Evolutionary conservation across 768 basidiomycete species (phyloP).

Genomic region (Scleroderma bovista): DNA sequence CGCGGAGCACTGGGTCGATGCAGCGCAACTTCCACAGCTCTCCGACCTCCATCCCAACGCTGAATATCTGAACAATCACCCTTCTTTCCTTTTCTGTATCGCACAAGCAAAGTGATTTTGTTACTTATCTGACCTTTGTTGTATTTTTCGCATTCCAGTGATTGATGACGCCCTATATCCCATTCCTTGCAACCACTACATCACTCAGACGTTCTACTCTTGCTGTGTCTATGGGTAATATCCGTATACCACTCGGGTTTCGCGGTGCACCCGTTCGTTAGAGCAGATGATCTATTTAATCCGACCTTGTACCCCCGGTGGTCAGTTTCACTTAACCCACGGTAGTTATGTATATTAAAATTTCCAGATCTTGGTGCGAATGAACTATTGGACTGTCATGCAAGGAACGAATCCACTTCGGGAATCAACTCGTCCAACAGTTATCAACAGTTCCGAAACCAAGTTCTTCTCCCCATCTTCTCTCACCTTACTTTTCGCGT

Average conservation of each 20-base stretch:
- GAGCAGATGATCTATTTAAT: no score
- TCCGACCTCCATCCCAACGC: conserved; percentile 21
- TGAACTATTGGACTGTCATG: no score
- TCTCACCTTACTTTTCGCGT: no score
- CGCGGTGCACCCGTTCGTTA: neutral
- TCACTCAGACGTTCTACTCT: neutral
- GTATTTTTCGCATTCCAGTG: conserved; percentile 7
- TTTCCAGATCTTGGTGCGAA: no score
- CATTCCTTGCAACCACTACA: neutral
- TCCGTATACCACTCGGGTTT: neutral
- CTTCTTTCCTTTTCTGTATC: neutral
- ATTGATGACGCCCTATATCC: neutral
- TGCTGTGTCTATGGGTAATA: neutral
- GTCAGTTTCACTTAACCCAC: no score
- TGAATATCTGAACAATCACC: conserved; percentile 22
- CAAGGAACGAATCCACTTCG: no score
- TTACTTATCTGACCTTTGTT: conserved; percentile 10
- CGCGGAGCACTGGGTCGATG: conserved; percentile 47
- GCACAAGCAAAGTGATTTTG: neutral
- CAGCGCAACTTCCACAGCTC: conserved; percentile 44
- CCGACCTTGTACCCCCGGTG: no score
- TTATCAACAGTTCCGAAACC: no score
- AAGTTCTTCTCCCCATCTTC: no score
- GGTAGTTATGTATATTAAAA: no score
- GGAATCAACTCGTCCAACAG: no score